phyloP scores from a whole-genome alignment of 345 rosid genomes.

The Excoecaria cochinchinensis region DNA sequence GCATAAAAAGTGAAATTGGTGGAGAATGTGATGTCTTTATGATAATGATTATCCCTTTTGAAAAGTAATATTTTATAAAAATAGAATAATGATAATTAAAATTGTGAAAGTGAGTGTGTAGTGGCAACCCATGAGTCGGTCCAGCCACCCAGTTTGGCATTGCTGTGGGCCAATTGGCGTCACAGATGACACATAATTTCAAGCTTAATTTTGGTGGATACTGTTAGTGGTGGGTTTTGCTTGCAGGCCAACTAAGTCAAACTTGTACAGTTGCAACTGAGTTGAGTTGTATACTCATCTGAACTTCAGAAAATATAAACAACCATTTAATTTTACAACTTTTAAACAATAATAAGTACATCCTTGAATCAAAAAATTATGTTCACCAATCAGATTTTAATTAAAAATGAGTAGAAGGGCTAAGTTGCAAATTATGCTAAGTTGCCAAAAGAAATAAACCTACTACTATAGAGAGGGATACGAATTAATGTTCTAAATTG shows the following conservation, averaged over 20 bases:
- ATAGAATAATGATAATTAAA: not conserved
- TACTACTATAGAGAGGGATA: too few relatives aligned
- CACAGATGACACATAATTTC: not conserved
- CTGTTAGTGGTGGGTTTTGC: not conserved
- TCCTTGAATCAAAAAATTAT: too few relatives aligned
- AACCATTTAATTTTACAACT: too few relatives aligned
- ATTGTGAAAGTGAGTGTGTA: not conserved
- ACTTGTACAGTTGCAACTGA: not conserved
- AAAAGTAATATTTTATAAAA: too few relatives aligned
- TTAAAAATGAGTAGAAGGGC: too few relatives aligned
- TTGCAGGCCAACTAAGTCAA: not conserved
- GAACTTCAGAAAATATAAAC: too few relatives aligned
- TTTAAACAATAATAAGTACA: too few relatives aligned
- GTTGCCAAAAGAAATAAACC: too few relatives aligned
- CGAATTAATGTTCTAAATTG: too few relatives aligned
- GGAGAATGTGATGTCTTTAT: not conserved
- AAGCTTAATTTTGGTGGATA: not conserved
- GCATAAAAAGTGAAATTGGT: conserved; percentile 10
- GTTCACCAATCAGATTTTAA: too few relatives aligned
- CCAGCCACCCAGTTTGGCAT: not conserved
- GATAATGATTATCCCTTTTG: not conserved
- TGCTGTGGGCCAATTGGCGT: conserved; percentile 2
- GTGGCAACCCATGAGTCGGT: not conserved
- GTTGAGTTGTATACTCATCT: too few relatives aligned
- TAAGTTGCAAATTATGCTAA: too few relatives aligned